Evolutionary conservation across 495 filamentous ascomycete genomes (phyloP).

Genomic region (Alectoria sarmentosa): DNA sequence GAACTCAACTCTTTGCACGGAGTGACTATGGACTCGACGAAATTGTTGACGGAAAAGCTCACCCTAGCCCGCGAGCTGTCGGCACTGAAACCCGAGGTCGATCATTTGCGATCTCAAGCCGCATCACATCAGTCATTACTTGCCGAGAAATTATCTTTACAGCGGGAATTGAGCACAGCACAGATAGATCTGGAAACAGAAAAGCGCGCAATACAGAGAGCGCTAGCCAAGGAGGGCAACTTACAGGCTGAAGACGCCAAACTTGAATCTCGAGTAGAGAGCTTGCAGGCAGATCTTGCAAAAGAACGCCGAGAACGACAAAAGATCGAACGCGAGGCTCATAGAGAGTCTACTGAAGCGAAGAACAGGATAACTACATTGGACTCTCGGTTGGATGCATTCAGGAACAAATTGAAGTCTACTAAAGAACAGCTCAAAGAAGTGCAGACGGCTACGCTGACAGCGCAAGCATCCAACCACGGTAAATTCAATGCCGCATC

Average conservation of each 20-base stretch:
- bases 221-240: constrained; percentile 42
- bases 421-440: constrained; percentile 66
- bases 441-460: constrained; percentile 38
- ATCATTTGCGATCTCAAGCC: constrained; percentile 66
- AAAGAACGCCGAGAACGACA: constrained; percentile 39
- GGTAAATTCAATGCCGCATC: constrained; percentile 33
- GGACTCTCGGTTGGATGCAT: constrained; percentile 60
- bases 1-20: constrained; percentile 58
- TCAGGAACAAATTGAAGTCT: constrained; percentile 57
- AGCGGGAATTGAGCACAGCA: constrained; percentile 64
- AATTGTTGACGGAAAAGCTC: constrained; percentile 68
- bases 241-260: constrained; percentile 41
- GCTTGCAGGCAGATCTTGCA: constrained; percentile 38
- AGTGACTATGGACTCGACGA: constrained; percentile 58
- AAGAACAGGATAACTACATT: constrained; percentile 50
- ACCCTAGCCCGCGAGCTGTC: constrained; percentile 64
- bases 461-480: constrained; percentile 38
- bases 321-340: constrained; percentile 30
- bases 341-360: constrained; percentile 37
- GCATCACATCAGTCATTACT: constrained; percentile 56
- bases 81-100: constrained; percentile 64
- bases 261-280: constrained; percentile 37
- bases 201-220: constrained; percentile 59
- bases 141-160: constrained; percentile 66
- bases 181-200: constrained; percentile 77